A percentile compares a stretch with the other conserved stretches of the same genome.
These are phyloP conservation scores for Diaporthe helianthi DNA, from an alignment of 2,329 filamentous ascomycete genomes.

Conservation along the genomic window DNA sequence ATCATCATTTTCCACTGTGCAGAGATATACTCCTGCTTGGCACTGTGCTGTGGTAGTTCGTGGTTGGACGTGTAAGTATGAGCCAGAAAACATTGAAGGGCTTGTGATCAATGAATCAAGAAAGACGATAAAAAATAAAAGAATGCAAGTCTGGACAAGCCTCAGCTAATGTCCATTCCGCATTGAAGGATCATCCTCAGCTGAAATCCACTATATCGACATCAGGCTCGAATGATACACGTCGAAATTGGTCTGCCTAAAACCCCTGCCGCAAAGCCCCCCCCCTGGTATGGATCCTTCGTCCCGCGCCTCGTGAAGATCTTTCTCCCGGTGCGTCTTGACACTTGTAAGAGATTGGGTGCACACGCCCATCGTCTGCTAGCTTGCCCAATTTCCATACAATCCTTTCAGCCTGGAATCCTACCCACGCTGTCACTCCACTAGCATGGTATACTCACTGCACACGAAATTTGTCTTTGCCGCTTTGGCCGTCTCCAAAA, in stretches of 20 bases:
- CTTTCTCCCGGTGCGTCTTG: background rate
- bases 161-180: background rate
- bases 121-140: background rate
- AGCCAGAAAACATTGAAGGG: no score
- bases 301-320: slow-evolving; percentile 18
- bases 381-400: background rate
- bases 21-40: background rate
- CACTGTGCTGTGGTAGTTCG: background rate
- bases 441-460: background rate
- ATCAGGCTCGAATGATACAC: slow-evolving; percentile 1
- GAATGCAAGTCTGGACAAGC: background rate
- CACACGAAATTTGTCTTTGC: background rate
- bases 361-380: background rate
- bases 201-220: slow-evolving; percentile 6
- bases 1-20: background rate
- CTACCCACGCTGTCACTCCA: background rate
- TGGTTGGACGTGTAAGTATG: background rate
- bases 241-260: slow-evolving; percentile 19
- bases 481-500: background rate
- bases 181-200: slow-evolving; percentile 8
- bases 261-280: slow-evolving; percentile 16
- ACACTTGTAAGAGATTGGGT: background rate
- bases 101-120: background rate
- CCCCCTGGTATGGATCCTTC: slow-evolving; percentile 7
- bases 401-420: slow-evolving; percentile 12